phyloP scores from a whole-genome alignment of 2,329 filamentous ascomycete species.

The Colletotrichum higginsianum region DNA sequence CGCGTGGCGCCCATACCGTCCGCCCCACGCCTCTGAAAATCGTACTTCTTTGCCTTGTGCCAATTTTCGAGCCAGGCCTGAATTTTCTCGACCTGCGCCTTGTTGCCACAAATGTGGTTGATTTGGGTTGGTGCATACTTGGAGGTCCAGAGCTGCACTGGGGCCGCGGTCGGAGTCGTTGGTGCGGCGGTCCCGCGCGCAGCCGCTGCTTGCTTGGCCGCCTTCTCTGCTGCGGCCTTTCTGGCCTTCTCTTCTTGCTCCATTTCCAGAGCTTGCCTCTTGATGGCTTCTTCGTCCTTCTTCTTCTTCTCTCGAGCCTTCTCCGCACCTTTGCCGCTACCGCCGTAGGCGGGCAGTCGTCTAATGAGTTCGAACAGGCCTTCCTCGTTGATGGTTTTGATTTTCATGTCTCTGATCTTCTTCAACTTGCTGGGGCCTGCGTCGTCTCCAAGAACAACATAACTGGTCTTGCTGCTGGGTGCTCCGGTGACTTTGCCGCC shows the following conservation, averaged over 20 bases:
- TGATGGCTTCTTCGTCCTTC: slow-evolving; percentile 86
- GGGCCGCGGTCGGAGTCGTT: slow-evolving; percentile 57
- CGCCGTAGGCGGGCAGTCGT: slow-evolving; percentile 86
- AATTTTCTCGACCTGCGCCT: slow-evolving; percentile 88
- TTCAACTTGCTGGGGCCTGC: slow-evolving; percentile 93
- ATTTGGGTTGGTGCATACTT: slow-evolving; percentile 93
- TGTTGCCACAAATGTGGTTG: slow-evolving; percentile 95
- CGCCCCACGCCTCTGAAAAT: slow-evolving; percentile 86
- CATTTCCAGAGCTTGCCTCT: slow-evolving; percentile 86
- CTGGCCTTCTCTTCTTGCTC: slow-evolving; percentile 81
- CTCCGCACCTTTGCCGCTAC: slow-evolving; percentile 88
- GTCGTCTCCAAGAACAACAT: slow-evolving; percentile 90
- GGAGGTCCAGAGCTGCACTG: slow-evolving; percentile 84
- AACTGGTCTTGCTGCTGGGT: slow-evolving; percentile 94
- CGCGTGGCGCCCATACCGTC: slow-evolving; percentile 88
- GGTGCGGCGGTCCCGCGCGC: slow-evolving; percentile 57
- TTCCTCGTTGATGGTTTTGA: slow-evolving; percentile 95
- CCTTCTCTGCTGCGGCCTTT: slow-evolving; percentile 67
- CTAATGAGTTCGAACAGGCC: slow-evolving; percentile 91
- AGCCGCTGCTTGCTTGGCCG: slow-evolving; percentile 65
- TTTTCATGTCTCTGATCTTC: slow-evolving; percentile 83
- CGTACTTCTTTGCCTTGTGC: slow-evolving; percentile 81
- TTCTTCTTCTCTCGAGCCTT: slow-evolving; percentile 88
- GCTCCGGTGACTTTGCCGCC: slow-evolving; percentile 90
- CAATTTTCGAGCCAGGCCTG: slow-evolving; percentile 90